Conservation (phyloP, 371 early-diverging fungal genomes). For the Nematocida major region DNA sequence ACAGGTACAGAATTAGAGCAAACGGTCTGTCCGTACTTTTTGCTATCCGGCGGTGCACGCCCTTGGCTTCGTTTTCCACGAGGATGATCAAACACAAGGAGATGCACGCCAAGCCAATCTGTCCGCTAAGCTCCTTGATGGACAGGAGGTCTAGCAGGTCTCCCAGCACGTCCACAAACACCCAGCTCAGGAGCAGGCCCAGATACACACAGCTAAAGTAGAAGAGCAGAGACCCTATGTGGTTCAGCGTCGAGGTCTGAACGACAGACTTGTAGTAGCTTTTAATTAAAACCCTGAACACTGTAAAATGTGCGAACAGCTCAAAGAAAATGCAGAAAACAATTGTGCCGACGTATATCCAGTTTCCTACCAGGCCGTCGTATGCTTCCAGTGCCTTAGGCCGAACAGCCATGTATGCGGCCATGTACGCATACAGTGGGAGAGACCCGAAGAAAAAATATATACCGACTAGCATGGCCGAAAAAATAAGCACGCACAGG, state of each 20-base stretch:
- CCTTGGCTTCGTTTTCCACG: not conserved
- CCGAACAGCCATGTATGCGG: not conserved
- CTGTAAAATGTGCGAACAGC: not conserved
- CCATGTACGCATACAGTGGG: not conserved
- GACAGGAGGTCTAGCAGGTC: not conserved
- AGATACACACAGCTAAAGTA: not conserved
- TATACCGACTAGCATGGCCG: not conserved
- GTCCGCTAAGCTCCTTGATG: not conserved
- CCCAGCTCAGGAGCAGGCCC: not conserved
- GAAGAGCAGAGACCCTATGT: not conserved
- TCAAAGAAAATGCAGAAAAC: slow-evolving; percentile 1
- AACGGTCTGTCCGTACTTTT: not conserved
- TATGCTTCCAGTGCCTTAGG: not conserved
- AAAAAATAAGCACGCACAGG: not conserved
- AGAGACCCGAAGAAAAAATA: slow-evolving; percentile 8
- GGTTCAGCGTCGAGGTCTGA: not conserved
- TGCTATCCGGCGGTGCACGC: not conserved
- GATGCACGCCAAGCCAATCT: not conserved
- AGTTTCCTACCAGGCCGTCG: not conserved
- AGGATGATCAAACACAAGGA: not conserved
- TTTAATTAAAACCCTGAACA: not conserved
- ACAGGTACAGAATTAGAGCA: not conserved
- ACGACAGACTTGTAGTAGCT: not conserved
- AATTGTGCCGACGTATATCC: not conserved
- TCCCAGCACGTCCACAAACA: not conserved